These are phyloP conservation scores for Rhodotorula kratochvilovae DNA, from an alignment of 768 basidiomycete species.

Conservation along the genomic window DNA sequence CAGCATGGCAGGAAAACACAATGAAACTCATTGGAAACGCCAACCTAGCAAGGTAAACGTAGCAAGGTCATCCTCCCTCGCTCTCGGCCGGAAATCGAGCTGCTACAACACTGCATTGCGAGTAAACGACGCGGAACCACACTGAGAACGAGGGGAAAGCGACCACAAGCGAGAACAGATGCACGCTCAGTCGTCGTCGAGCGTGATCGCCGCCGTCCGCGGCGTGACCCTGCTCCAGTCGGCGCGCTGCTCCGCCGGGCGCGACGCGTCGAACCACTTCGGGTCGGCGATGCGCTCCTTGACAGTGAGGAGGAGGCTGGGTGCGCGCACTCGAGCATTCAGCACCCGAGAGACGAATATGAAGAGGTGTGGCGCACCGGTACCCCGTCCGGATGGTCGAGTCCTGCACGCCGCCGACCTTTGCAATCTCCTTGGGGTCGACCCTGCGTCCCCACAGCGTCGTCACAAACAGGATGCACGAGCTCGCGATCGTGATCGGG, in stretches of 20 bases:
- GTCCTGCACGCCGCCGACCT: constrained; percentile 89
- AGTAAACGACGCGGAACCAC: too few species aligned
- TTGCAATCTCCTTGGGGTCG: constrained; percentile 76
- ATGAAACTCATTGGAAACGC: too few species aligned
- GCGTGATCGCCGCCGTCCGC: background rate
- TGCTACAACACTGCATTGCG: too few species aligned
- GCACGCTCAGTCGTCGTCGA: background rate
- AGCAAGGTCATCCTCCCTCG: too few species aligned
- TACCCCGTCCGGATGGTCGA: constrained; percentile 90
- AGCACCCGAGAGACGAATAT: background rate
- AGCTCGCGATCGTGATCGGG: constrained; percentile 97
- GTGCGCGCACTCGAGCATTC: background rate
- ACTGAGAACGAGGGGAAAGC: too few species aligned
- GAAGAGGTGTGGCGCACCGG: constrained; percentile 45
- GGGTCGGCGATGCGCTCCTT: constrained; percentile 26
- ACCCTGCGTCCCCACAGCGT: constrained; percentile 70
- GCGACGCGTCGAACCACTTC: constrained; percentile 27
- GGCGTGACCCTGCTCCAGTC: constrained; percentile 12
- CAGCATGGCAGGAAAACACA: too few species aligned
- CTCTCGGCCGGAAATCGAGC: too few species aligned
- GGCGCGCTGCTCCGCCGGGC: constrained; percentile 14
- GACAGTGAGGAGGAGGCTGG: constrained; percentile 21
- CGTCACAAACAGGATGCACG: constrained; percentile 89
- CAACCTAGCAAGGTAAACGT: too few species aligned
- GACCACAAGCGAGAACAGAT: background rate